Percentiles rank a stretch among this genome's conserved stretches.
Evolutionary conservation across 148 eudicot genomes (phyloP).

Genomic region (Camellia japonica): DNA sequence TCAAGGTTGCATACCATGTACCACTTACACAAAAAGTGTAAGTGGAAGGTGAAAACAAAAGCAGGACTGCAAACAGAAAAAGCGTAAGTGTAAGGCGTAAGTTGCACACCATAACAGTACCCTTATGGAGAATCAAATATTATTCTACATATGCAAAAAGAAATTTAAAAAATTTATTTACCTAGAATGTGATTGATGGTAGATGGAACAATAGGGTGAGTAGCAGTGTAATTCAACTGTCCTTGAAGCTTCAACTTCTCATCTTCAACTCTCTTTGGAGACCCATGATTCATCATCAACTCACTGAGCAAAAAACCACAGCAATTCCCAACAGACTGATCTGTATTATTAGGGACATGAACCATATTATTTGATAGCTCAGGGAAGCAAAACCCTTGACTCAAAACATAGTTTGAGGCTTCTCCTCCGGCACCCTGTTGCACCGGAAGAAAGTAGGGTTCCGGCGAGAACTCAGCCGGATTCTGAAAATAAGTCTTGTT

Average conservation of each 20-base stretch:
- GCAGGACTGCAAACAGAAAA: too few relatives aligned
- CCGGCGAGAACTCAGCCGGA: conserved; percentile 28
- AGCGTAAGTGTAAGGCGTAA: too few relatives aligned
- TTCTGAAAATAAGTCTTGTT: conserved; percentile 42
- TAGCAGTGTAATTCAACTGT: conserved; percentile 38
- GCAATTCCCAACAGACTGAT: conserved; percentile 36
- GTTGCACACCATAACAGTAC: too few relatives aligned
- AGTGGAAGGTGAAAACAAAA: too few relatives aligned
- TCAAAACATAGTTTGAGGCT: conserved; percentile 14
- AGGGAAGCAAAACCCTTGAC: conserved; percentile 54
- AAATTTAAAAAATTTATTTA: conserved; percentile 15
- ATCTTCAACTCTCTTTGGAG: conserved; percentile 34
- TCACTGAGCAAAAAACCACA: conserved; percentile 57
- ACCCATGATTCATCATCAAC: conserved; percentile 35
- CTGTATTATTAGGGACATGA: neutral
- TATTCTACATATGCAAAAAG: too few relatives aligned
- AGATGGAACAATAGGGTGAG: conserved; percentile 27
- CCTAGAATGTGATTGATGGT: conserved; percentile 53
- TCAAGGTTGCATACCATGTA: too few relatives aligned
- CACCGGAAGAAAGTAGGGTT: conserved; percentile 51
- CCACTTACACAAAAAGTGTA: too few relatives aligned
- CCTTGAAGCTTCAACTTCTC: conserved; percentile 41
- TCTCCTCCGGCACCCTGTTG: conserved; percentile 27
- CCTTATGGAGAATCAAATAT: too few relatives aligned
- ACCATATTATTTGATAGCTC: conserved; percentile 18